Evolutionary conservation across 2,329 filamentous ascomycete genomes (phyloP).

Genomic region (Juglanconis oblonga): DNA sequence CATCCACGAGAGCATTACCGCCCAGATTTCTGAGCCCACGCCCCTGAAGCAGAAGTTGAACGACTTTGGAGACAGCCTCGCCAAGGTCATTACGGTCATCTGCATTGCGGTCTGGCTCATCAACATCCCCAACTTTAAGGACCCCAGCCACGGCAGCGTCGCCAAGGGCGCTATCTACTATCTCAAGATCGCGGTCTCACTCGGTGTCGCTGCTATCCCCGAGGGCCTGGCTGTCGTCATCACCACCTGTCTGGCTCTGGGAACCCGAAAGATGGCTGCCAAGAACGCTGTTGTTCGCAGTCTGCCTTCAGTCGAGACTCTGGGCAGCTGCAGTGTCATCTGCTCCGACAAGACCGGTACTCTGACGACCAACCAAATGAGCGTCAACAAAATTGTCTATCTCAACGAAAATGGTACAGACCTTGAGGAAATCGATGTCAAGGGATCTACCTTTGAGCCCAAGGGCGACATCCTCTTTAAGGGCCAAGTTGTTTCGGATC

Average conservation of each 20-base stretch:
- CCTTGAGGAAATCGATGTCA: slow-evolving; percentile 82
- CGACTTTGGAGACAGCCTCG: slow-evolving; percentile 92
- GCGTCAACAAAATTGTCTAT: slow-evolving; percentile 88
- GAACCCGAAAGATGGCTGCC: slow-evolving; percentile 96
- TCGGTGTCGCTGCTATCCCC: slow-evolving; percentile 95
- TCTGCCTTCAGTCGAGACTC: slow-evolving; percentile 92
- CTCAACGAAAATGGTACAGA: slow-evolving; percentile 70
- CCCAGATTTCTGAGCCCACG: slow-evolving; percentile 96
- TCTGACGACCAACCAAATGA: slow-evolving; percentile 98
- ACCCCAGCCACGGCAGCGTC: slow-evolving; percentile 89
- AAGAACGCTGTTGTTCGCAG: slow-evolving; percentile 98
- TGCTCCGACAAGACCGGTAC: slow-evolving; percentile 99
- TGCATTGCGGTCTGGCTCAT: slow-evolving; percentile 97
- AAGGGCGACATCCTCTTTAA: slow-evolving; percentile 68
- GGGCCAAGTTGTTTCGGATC: slow-evolving; percentile 66
- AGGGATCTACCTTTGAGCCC: slow-evolving; percentile 90
- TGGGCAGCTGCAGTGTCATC: slow-evolving; percentile 98
- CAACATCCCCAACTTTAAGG: slow-evolving; percentile 96
- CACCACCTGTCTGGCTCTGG: slow-evolving; percentile 94
- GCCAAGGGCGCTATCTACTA: slow-evolving; percentile 99
- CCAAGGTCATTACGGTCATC: slow-evolving; percentile 97
- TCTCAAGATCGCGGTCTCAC: slow-evolving; percentile 96
- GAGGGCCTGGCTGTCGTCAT: slow-evolving; percentile 98
- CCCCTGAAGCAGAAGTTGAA: slow-evolving; percentile 98
- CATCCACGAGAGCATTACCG: slow-evolving; percentile 97